These are phyloP conservation scores for Colletotrichum sp. DNA, from an alignment of 2,329 filamentous ascomycete species.

Conservation along the genomic window DNA sequence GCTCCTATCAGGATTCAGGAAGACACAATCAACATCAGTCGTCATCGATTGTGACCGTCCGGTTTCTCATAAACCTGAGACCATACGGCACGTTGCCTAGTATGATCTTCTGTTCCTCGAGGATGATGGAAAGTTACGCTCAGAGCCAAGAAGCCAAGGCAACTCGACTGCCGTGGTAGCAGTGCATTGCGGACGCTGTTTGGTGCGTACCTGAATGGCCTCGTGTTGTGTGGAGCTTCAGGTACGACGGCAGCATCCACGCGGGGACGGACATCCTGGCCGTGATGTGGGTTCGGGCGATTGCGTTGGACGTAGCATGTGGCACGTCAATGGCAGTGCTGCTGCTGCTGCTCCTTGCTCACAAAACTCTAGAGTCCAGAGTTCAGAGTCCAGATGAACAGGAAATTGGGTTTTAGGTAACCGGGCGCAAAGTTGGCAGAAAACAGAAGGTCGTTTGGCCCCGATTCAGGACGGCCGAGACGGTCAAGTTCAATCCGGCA, in stretches of 20 bases:
- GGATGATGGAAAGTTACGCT: not conserved
- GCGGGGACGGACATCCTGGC: slow-evolving; percentile 75
- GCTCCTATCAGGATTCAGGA: not conserved
- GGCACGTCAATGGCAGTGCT: not conserved
- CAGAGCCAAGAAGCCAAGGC: slow-evolving; percentile 9
- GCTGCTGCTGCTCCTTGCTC: not conserved
- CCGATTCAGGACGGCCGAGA: not conserved
- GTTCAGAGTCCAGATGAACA: not conserved
- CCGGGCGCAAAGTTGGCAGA: not conserved
- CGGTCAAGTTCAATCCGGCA: not conserved
- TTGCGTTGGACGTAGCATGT: not conserved
- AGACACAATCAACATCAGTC: not conserved
- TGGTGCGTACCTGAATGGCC: slow-evolving; percentile 12
- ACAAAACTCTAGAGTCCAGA: not conserved
- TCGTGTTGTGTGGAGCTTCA: slow-evolving; percentile 10
- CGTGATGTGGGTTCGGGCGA: slow-evolving; percentile 70
- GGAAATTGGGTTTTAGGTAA: not conserved
- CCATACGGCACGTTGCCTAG: not conserved
- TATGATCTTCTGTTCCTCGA: not conserved
- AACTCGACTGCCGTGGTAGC: not conserved
- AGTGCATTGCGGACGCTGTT: not conserved
- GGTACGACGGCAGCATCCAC: slow-evolving; percentile 60
- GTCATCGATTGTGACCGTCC: not conserved
- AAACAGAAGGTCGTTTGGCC: not conserved
- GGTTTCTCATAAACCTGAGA: not conserved